Evolutionary conservation across 192 early-diverging fungal species (phyloP).

Genomic region (Rhizoclosmatium sp.): DNA sequence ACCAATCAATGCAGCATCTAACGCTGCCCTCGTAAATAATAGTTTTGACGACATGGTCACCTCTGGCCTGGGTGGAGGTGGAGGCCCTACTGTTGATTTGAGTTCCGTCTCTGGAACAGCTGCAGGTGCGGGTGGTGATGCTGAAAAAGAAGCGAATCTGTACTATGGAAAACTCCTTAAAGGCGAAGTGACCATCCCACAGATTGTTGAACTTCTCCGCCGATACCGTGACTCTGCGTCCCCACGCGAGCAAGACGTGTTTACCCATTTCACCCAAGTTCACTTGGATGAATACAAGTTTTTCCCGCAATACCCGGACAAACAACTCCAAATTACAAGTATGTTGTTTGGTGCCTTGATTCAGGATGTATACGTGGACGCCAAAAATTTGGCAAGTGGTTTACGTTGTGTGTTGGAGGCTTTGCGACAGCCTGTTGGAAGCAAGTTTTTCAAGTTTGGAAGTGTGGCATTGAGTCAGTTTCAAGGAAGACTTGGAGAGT

Average conservation of each 20-base stretch:
- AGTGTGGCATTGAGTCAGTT: constrained; percentile 86
- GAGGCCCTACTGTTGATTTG: not conserved
- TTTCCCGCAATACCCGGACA: constrained; percentile 93
- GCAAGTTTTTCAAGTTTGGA: constrained; percentile 91
- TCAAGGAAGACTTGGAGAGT: constrained; percentile 81
- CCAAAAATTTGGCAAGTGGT: constrained; percentile 81
- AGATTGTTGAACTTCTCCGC: constrained; percentile 85
- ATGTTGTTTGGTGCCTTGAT: constrained; percentile 90
- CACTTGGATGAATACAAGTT: constrained; percentile 97
- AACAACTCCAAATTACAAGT: constrained; percentile 87
- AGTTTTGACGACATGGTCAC: not conserved
- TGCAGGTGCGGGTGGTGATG: constrained; percentile 48
- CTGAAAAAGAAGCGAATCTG: constrained; percentile 76
- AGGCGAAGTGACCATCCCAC: constrained; percentile 79
- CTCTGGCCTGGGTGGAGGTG: not conserved
- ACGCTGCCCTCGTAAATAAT: not conserved
- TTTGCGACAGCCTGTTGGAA: constrained; percentile 77
- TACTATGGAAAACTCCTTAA: constrained; percentile 83
- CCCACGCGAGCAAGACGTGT: constrained; percentile 81
- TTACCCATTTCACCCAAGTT: constrained; percentile 89
- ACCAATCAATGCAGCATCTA: not conserved
- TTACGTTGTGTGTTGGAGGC: constrained; percentile 91
- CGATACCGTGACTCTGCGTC: constrained; percentile 81
- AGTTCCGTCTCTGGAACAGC: not conserved
- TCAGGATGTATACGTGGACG: constrained; percentile 86